Percentiles rank a stretch among this genome's conserved stretches.
Conservation (phyloP, 345 rosid genomes). For the Linum trigynum region DNA sequence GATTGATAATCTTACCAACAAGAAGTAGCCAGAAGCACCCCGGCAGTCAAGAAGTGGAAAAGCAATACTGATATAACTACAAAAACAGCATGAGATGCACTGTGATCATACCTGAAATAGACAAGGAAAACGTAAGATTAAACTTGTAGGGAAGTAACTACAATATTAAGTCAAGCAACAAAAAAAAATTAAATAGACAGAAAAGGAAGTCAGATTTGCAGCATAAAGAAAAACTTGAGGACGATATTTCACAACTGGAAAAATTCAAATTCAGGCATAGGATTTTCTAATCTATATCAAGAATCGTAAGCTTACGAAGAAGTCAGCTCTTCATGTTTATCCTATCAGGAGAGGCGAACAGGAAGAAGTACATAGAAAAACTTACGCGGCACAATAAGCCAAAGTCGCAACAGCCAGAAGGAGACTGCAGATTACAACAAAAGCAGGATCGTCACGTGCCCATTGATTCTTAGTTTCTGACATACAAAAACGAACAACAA, state of each 20-base stretch:
- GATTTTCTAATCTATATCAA: background rate
- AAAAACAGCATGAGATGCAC: slow-evolving; percentile 67
- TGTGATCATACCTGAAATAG: slow-evolving; percentile 81
- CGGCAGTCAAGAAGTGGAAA: slow-evolving; percentile 71
- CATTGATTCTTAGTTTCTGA: slow-evolving; percentile 99
- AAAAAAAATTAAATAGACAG: background rate
- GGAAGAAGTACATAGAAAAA: too few species aligned
- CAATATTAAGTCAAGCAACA: background rate
- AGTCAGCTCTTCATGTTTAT: too few species aligned
- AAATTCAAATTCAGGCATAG: background rate
- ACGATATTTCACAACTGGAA: background rate
- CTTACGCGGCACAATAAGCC: slow-evolving; percentile 60
- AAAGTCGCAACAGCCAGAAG: slow-evolving; percentile 70
- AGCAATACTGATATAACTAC: slow-evolving; percentile 70
- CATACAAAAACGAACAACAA: slow-evolving; percentile 7
- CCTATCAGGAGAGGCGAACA: too few species aligned
- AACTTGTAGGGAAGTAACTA: background rate
- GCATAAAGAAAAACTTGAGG: background rate
- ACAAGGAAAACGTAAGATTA: slow-evolving; percentile 11
- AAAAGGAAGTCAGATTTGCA: too few species aligned
- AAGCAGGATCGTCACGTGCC: slow-evolving; percentile 99
- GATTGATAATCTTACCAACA: slow-evolving; percentile 11
- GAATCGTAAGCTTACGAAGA: too few species aligned
- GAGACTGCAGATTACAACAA: slow-evolving; percentile 87
- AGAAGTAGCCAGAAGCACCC: slow-evolving; percentile 66